A percentile compares a stretch with the other conserved stretches of the same genome.
Evolutionary conservation across 768 basidiomycete species (phyloP).

Genomic region (Crucibulum laeve): DNA sequence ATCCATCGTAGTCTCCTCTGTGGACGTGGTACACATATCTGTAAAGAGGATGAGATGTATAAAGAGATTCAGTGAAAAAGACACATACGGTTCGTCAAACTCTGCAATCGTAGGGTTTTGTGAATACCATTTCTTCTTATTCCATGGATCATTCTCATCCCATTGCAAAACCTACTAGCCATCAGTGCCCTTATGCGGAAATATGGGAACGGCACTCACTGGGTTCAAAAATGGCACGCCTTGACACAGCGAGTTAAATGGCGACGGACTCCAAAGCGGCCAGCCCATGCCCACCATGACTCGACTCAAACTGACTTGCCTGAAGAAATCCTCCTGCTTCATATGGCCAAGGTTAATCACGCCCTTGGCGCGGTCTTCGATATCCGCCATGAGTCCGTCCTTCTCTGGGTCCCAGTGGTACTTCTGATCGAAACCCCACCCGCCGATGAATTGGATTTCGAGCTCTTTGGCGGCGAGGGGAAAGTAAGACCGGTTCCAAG

Average conservation of each 20-base stretch:
- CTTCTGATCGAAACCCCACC: slow-evolving; percentile 16
- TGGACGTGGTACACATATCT: slow-evolving; percentile 29
- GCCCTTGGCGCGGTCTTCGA: slow-evolving; percentile 15
- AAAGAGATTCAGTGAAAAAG: background rate
- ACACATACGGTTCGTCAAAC: slow-evolving; percentile 22
- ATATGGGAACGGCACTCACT: slow-evolving; percentile 9
- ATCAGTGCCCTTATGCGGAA: background rate
- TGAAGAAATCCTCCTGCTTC: slow-evolving; percentile 11
- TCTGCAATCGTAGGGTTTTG: slow-evolving; percentile 22
- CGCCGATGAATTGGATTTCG: slow-evolving; percentile 17
- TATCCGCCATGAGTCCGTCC: slow-evolving; percentile 14
- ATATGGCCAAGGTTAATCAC: slow-evolving; percentile 16
- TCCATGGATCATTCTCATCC: slow-evolving; percentile 18
- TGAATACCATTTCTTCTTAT: slow-evolving; percentile 20
- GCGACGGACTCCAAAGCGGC: slow-evolving; percentile 21
- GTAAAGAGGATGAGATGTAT: background rate
- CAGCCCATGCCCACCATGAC: slow-evolving; percentile 23
- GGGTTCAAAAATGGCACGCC: slow-evolving; percentile 35
- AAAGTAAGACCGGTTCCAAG: slow-evolving; percentile 23
- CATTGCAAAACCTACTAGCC: slow-evolving; percentile 17
- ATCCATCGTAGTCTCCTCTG: slow-evolving; percentile 18
- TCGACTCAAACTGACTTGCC: slow-evolving; percentile 17
- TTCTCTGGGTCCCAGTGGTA: slow-evolving; percentile 17
- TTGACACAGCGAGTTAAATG: slow-evolving; percentile 27
- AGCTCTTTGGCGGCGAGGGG: slow-evolving; percentile 12